Conservation (phyloP, 768 basidiomycete genomes). For the Leccinellum luteum region DNA sequence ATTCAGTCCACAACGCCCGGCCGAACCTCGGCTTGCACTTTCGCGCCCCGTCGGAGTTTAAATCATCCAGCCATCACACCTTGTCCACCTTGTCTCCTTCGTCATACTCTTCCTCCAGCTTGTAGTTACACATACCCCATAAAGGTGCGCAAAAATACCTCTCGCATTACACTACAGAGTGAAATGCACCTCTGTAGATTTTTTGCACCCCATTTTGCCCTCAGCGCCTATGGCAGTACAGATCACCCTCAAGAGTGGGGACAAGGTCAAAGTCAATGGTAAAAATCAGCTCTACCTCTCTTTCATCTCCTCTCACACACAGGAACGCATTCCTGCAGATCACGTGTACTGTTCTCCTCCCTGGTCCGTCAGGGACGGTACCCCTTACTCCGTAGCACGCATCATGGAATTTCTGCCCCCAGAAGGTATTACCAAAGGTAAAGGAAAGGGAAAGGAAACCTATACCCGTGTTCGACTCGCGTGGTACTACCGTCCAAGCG, state of each 20-base stretch:
- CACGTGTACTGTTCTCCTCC: slow-evolving; percentile 96
- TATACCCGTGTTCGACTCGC: slow-evolving; percentile 87
- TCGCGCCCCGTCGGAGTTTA: slow-evolving; percentile 38
- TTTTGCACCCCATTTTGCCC: slow-evolving; percentile 24
- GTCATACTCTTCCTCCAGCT: slow-evolving; percentile 25
- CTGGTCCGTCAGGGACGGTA: slow-evolving; percentile 90
- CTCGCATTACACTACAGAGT: neutral
- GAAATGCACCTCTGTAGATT: slow-evolving; percentile 21
- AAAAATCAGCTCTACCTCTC: slow-evolving; percentile 30
- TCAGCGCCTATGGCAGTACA: slow-evolving; percentile 29
- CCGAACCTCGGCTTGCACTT: slow-evolving; percentile 19
- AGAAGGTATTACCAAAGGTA: slow-evolving; percentile 64
- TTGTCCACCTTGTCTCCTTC: slow-evolving; percentile 36
- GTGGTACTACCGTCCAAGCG: slow-evolving; percentile 96
- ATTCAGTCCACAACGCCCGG: neutral
- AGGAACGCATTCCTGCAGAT: slow-evolving; percentile 54
- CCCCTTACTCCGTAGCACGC: slow-evolving; percentile 92
- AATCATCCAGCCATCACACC: slow-evolving; percentile 34
- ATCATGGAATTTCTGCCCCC: slow-evolving; percentile 96
- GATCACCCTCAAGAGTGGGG: slow-evolving; percentile 74
- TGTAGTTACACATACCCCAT: slow-evolving; percentile 17
- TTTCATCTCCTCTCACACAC: slow-evolving; percentile 16
- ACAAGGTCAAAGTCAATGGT: slow-evolving; percentile 87
- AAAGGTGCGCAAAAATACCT: slow-evolving; percentile 25
- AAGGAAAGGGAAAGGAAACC: slow-evolving; percentile 62